phyloP scores from a whole-genome alignment of 75 land plant species.

The Picea sitchensis region DNA sequence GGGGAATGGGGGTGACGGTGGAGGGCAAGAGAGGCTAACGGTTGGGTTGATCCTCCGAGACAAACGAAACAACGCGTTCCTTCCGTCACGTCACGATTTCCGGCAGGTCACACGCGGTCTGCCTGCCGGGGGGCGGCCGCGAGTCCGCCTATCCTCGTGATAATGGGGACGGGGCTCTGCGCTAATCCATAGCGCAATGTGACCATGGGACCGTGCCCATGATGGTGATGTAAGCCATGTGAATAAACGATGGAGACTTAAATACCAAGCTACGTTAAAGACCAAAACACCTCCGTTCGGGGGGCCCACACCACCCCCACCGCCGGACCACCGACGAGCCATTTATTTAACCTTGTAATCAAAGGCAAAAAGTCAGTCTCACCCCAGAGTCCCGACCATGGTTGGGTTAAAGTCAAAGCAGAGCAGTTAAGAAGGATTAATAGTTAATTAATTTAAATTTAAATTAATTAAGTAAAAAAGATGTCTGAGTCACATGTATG shows the following conservation, averaged over 20 bases:
- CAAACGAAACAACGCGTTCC: constrained; percentile 8
- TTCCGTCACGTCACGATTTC: constrained; percentile 4
- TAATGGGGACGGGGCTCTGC: background rate
- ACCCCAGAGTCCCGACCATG: too few relatives aligned
- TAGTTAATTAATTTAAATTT: background rate
- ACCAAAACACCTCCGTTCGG: background rate
- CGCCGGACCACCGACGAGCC: background rate
- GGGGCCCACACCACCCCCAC: background rate
- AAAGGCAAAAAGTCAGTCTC: background rate
- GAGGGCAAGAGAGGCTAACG: background rate
- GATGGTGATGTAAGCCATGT: constrained; percentile 7
- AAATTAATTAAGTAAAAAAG: background rate
- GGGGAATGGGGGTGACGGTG: background rate
- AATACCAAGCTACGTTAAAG: background rate
- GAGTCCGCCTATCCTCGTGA: background rate
- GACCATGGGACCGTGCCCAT: background rate
- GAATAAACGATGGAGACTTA: background rate
- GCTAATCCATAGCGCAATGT: background rate
- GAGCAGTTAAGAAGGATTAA: background rate
- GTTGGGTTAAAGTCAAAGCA: constrained; percentile 8
- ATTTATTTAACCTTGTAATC: background rate
- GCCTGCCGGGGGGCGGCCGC: constrained; percentile 3
- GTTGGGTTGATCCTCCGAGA: background rate
- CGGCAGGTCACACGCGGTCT: constrained; percentile 1
- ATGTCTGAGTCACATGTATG: constrained; percentile 5